phyloP scores from a whole-genome alignment of 163 green algal genomes.

The Prototheca cutis region DNA sequence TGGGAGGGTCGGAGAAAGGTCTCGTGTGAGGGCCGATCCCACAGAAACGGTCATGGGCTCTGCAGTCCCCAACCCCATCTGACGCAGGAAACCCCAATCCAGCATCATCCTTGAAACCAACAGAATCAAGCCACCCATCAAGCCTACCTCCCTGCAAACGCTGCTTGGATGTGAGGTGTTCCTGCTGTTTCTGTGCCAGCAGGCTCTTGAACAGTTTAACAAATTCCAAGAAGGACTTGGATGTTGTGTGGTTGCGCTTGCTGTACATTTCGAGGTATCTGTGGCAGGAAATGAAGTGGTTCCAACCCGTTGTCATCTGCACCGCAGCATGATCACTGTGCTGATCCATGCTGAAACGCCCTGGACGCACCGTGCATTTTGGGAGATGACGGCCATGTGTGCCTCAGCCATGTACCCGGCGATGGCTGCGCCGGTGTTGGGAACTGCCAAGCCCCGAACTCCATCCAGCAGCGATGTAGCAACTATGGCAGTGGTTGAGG shows the following conservation, averaged over 20 bases:
- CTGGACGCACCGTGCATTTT: too few relatives aligned
- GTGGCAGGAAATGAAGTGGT: too few relatives aligned
- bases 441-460: too few relatives aligned
- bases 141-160: slow-evolving; percentile 65
- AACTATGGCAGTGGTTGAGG: too few relatives aligned
- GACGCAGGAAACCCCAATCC: not conserved
- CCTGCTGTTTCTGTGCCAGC: slow-evolving; percentile 49
- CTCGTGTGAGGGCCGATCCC: not conserved
- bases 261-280: not conserved
- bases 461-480: too few relatives aligned
- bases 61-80: too few relatives aligned
- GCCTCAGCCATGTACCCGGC: too few relatives aligned
- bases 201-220: slow-evolving; percentile 75
- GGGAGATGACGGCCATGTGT: too few relatives aligned
- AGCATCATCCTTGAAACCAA: not conserved
- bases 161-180: slow-evolving; percentile 57
- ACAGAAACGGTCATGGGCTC: not conserved
- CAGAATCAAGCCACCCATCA: not conserved
- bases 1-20: not conserved
- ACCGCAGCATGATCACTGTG: too few relatives aligned
- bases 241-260: slow-evolving; percentile 78
- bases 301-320: too few relatives aligned
- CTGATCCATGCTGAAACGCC: too few relatives aligned
- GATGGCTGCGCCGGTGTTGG: too few relatives aligned
- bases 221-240: slow-evolving; percentile 86